Evolutionary conservation across 2,329 filamentous ascomycete species (phyloP).

Genomic region (Colletotrichum sp.): DNA sequence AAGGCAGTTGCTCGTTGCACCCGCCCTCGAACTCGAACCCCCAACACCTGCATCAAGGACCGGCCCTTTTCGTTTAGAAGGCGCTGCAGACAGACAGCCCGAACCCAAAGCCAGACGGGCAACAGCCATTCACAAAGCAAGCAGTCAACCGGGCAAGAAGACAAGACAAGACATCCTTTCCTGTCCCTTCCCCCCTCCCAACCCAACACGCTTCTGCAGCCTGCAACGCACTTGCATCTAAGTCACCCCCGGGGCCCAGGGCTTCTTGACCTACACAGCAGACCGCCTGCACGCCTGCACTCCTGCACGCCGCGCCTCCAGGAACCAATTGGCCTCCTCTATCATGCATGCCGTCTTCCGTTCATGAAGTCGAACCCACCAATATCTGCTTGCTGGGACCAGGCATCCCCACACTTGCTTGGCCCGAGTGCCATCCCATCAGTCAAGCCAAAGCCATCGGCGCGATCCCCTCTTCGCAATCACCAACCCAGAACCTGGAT

Average conservation of each 20-base stretch:
- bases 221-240: constrained; percentile 25
- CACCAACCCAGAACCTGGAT: constrained; percentile 11
- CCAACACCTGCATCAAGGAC: constrained; percentile 8
- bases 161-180: neutral
- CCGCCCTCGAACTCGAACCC: neutral
- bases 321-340: constrained; percentile 43
- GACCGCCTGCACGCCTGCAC: constrained; percentile 31
- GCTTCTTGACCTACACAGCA: constrained; percentile 37
- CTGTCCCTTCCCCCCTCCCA: constrained; percentile 28
- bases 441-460: constrained; percentile 9
- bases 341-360: constrained; percentile 55
- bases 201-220: constrained; percentile 24
- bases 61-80: constrained; percentile 11
- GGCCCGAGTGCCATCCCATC: constrained; percentile 23
- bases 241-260: constrained; percentile 33
- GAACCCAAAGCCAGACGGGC: constrained; percentile 25
- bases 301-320: constrained; percentile 28
- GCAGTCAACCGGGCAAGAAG: neutral
- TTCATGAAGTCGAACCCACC: constrained; percentile 44
- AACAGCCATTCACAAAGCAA: neutral
- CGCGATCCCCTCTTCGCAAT: constrained; percentile 14
- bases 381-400: constrained; percentile 33
- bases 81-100: constrained; percentile 7
- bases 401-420: constrained; percentile 33
- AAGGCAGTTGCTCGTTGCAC: constrained; percentile 13